These are phyloP conservation scores for Kodamaea laetipori DNA, from an alignment of 805 yeast genomes.

Conservation along the genomic window DNA sequence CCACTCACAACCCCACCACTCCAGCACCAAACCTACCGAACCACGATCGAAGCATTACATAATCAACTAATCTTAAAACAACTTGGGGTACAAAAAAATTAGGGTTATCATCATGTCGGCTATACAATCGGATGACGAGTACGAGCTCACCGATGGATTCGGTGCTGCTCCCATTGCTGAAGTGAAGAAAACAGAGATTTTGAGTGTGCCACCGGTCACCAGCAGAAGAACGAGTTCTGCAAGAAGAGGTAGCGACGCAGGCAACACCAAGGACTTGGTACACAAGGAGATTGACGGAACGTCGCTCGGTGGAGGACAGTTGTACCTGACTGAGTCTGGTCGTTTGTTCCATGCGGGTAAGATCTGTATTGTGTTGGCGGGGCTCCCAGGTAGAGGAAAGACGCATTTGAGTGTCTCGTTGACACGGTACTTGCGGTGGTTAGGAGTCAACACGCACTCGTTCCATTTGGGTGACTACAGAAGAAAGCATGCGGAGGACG, in stretches of 20 bases:
- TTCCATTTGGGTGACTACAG: slow-evolving; percentile 93
- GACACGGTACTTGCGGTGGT: slow-evolving; percentile 91
- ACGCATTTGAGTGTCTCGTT: slow-evolving; percentile 90
- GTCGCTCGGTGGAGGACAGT: slow-evolving; percentile 68
- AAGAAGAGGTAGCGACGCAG: slow-evolving; percentile 41
- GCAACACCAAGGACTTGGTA: slow-evolving; percentile 55
- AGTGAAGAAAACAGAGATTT: slow-evolving; percentile 17
- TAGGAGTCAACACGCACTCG: slow-evolving; percentile 89
- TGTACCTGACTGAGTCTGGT: slow-evolving; percentile 91
- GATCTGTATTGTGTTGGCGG: slow-evolving; percentile 83
- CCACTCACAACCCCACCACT: too few relatives aligned
- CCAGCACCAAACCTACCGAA: too few relatives aligned
- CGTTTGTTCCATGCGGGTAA: slow-evolving; percentile 94
- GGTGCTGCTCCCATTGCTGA: slow-evolving; percentile 34
- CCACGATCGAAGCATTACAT: slow-evolving; percentile 4
- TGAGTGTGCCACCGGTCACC: slow-evolving; percentile 22
- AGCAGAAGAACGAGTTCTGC: slow-evolving; percentile 7
- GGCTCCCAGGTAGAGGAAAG: slow-evolving; percentile 94
- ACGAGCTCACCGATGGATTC: slow-evolving; percentile 39
- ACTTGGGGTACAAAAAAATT: slow-evolving; percentile 13
- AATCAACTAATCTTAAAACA: slow-evolving; percentile 1
- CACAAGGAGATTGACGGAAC: slow-evolving; percentile 68
- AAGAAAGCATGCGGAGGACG: slow-evolving; percentile 54
- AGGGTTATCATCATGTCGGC: slow-evolving; percentile 17
- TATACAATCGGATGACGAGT: slow-evolving; percentile 30